phyloP scores from a whole-genome alignment of 805 yeast species.

The Starmerella asiatica region DNA sequence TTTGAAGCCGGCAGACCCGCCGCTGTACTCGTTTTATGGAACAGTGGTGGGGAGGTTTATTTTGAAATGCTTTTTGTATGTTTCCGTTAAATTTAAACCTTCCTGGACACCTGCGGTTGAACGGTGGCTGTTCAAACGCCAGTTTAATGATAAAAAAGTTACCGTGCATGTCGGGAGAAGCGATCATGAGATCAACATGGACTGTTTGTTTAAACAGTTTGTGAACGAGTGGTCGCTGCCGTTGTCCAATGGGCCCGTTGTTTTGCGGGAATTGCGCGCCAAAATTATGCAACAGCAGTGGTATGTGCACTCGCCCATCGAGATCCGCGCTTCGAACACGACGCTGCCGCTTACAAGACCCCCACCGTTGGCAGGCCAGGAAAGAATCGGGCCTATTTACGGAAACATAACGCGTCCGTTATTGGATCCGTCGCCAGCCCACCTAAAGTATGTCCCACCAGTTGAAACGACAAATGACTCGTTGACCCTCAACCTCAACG shows the following conservation, averaged over 20 bases:
- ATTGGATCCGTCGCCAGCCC: slow-evolving; percentile 66
- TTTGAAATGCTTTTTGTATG: slow-evolving; percentile 67
- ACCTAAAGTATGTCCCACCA: slow-evolving; percentile 38
- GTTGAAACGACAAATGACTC: slow-evolving; percentile 54
- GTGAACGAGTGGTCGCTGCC: slow-evolving; percentile 98
- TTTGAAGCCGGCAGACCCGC: slow-evolving; percentile 44
- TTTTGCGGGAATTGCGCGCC: slow-evolving; percentile 33
- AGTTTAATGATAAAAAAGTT: slow-evolving; percentile 43
- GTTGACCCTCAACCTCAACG: slow-evolving; percentile 75
- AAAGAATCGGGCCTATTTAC: slow-evolving; percentile 50
- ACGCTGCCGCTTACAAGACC: slow-evolving; percentile 21
- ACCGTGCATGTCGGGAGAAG: slow-evolving; percentile 53
- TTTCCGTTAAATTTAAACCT: slow-evolving; percentile 61
- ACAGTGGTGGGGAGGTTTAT: slow-evolving; percentile 62
- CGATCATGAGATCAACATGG: slow-evolving; percentile 85
- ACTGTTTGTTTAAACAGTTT: slow-evolving; percentile 83
- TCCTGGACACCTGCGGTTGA: slow-evolving; percentile 74
- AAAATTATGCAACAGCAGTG: slow-evolving; percentile 52
- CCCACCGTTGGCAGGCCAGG: slow-evolving; percentile 7
- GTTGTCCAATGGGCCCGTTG: slow-evolving; percentile 58
- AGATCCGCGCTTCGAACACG: slow-evolving; percentile 84
- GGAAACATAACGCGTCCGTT: slow-evolving; percentile 77
- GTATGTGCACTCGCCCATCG: slow-evolving; percentile 90
- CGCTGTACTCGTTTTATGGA: slow-evolving; percentile 76
- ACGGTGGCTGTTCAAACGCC: slow-evolving; percentile 69